Conservation (phyloP, 257 asterid genomes). For the Solanum ossicruentum region DNA sequence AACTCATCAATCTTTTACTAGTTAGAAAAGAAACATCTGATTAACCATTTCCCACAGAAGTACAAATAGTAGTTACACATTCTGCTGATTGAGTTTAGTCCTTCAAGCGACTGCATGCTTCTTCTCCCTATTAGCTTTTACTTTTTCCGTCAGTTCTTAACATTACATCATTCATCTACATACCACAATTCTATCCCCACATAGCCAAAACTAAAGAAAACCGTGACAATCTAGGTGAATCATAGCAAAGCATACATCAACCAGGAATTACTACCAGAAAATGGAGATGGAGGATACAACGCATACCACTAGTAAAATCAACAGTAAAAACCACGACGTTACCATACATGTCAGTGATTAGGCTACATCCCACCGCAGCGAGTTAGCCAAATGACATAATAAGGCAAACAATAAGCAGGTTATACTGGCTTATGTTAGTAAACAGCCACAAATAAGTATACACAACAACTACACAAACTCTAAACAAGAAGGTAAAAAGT, state of each 20-base stretch:
- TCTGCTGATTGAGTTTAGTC: neutral
- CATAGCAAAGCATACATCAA: neutral
- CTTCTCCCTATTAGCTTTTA: neutral
- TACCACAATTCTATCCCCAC: neutral
- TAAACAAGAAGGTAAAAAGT: neutral
- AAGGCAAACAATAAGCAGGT: conserved; percentile 3
- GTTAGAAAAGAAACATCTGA: neutral
- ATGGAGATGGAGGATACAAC: neutral
- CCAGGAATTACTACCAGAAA: neutral
- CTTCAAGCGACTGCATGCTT: neutral
- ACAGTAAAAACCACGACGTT: neutral
- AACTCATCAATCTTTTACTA: neutral
- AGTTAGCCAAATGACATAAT: conserved; percentile 7
- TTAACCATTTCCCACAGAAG: neutral
- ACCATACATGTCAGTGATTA: neutral
- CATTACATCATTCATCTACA: neutral
- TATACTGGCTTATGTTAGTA: conserved; percentile 31
- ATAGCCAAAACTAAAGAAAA: neutral
- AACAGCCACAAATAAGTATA: neutral
- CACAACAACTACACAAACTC: neutral
- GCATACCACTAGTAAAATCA: neutral
- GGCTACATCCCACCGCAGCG: neutral
- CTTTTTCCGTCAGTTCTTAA: neutral
- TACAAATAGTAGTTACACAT: neutral
- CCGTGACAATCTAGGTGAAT: neutral